Evolutionary conservation across 257 asterid genomes (phyloP), one percentile per base, ranked within the genome.

Genomic region (Buddleja alternifolia): DNA sequence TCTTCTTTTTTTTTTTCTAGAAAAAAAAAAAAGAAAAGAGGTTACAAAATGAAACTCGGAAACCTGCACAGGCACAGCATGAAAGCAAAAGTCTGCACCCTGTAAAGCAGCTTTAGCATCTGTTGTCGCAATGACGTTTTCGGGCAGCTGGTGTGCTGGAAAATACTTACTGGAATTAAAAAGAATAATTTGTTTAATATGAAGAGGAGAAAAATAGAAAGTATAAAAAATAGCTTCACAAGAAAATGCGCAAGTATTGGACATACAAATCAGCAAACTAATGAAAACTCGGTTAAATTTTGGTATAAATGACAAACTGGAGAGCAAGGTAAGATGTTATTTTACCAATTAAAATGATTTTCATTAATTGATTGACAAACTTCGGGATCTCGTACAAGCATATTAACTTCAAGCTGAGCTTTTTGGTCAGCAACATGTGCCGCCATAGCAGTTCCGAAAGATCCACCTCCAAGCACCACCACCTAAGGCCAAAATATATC

Each of bases 391-490:
- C 97, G 82, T 9, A 92, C 92, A 36, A 92, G 95, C 87, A 92
- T 78, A 71, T 70, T 73, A 53, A 92, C 95, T 80, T 89, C 94
- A 62, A 89, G 68, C 75, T 81, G 83, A 36, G 86, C 52, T 71
- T 92, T 92, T 61, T 83, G 81, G 29, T 69, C 79, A 19, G 97
- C 97, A 75, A 92, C 96, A 84, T 89, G 95, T 58, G 96, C 92
- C 15, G 96, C 96, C 87, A 92, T 89, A 58, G 97, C 96, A 55
- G 97, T 89, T 80, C 97, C 97, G 48, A 92, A 92, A 44, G 97
- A 92, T 81, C 97, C 97, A 78, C 97, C 97, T 67, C 97, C 97
- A 34, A 92, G 89, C 76, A 92, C 94, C 67, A 92, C 97, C 80
- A 92, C 84, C 97, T 92, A 77, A 66, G 19, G 39, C 70, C 70